Conservation (phyloP, 805 yeast species). For the Cyberlindnera maclurae region DNA sequence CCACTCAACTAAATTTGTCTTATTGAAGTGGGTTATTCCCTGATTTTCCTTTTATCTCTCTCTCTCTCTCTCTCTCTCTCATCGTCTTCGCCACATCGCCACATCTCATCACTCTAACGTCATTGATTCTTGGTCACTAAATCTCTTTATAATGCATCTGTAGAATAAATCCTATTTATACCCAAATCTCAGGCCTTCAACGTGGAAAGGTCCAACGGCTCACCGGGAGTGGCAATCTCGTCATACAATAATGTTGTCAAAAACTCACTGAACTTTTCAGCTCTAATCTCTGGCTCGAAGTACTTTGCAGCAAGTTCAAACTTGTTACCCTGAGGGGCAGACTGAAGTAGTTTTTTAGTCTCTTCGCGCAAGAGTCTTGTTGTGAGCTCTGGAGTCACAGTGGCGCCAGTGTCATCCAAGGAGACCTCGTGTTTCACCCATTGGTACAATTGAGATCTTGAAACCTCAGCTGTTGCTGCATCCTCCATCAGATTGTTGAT, state of each 20-base stretch:
- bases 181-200: constrained; percentile 8
- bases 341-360: constrained; percentile 46
- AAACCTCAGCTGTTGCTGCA: constrained; percentile 86
- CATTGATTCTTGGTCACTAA: not conserved
- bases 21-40: not conserved
- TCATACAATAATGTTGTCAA: constrained; percentile 71
- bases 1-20: not conserved
- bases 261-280: constrained; percentile 66
- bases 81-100: not conserved
- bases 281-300: constrained; percentile 65
- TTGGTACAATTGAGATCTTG: constrained; percentile 74
- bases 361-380: constrained; percentile 53
- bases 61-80: not conserved
- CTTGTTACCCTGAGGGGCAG: constrained; percentile 44
- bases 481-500: constrained; percentile 84
- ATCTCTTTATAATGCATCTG: not conserved
- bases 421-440: constrained; percentile 71
- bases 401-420: constrained; percentile 49
- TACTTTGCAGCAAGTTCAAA: constrained; percentile 62
- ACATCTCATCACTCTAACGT: not conserved
- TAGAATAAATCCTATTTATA: not conserved
- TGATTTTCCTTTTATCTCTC: not conserved
- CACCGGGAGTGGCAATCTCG: constrained; percentile 35
- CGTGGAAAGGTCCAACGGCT: constrained; percentile 21
- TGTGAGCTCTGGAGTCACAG: constrained; percentile 54